Conservation (phyloP, 1,139 yeast genomes). For the Yamadazyma mexicana region DNA sequence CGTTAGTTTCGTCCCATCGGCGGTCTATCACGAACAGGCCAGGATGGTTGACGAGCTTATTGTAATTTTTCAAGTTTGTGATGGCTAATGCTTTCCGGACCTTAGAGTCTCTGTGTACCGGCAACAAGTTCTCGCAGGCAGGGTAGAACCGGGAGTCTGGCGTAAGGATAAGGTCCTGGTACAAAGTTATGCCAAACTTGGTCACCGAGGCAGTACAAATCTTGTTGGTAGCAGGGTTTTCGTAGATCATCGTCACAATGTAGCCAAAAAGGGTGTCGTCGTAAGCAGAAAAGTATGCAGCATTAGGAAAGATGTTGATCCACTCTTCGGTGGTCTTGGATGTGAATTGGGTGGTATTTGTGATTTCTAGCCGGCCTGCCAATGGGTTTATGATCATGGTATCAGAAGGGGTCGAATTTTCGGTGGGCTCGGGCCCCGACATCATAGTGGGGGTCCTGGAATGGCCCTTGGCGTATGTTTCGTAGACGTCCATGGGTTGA, state of each 20-base stretch:
- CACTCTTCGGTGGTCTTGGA: slow-evolving; percentile 29
- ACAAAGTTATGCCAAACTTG: slow-evolving; percentile 66
- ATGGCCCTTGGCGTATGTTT: neutral
- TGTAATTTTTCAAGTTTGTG: slow-evolving; percentile 65
- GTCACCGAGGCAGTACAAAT: slow-evolving; percentile 66
- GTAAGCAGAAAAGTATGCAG: slow-evolving; percentile 56
- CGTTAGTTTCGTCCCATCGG: slow-evolving; percentile 72
- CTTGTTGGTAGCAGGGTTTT: slow-evolving; percentile 43
- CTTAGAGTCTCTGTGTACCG: slow-evolving; percentile 50
- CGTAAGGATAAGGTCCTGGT: slow-evolving; percentile 60
- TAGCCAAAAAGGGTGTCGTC: slow-evolving; percentile 55
- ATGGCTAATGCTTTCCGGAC: slow-evolving; percentile 79
- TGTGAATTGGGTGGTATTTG: slow-evolving; percentile 14
- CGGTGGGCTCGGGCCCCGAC: neutral
- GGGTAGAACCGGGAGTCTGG: slow-evolving; percentile 70
- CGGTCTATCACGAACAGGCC: slow-evolving; percentile 22
- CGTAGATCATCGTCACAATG: slow-evolving; percentile 54
- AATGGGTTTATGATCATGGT: slow-evolving; percentile 18
- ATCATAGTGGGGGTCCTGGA: neutral
- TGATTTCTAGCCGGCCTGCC: slow-evolving; percentile 20
- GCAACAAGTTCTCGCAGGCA: slow-evolving; percentile 69
- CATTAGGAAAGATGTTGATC: slow-evolving; percentile 43
- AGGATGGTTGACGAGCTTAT: slow-evolving; percentile 37
- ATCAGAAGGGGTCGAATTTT: neutral
- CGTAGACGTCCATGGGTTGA: slow-evolving; percentile 1